phyloP scores from a whole-genome alignment of 2,329 filamentous ascomycete genomes.

The Fusarium oligoseptatum region DNA sequence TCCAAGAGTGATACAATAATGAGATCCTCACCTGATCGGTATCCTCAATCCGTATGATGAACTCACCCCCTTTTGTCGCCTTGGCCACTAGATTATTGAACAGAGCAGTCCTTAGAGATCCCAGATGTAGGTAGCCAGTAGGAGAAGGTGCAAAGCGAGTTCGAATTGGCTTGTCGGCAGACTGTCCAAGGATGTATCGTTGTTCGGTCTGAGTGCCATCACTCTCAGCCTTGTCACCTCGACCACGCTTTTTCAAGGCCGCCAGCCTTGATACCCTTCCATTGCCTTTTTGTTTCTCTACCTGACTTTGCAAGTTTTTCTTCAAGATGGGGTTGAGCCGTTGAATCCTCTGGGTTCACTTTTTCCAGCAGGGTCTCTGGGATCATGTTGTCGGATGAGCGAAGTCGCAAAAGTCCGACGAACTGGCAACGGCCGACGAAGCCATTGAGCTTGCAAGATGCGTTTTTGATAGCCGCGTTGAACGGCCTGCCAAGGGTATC shows the following conservation, averaged over 20 bases:
- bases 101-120: slow-evolving; percentile 91
- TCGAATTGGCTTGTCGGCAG: slow-evolving; percentile 66
- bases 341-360: neutral
- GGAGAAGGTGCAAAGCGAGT: slow-evolving; percentile 95
- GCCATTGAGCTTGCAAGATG: neutral
- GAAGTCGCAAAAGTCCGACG: slow-evolving; percentile 33
- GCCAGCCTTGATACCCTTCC: slow-evolving; percentile 37
- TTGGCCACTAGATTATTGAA: slow-evolving; percentile 95
- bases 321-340: neutral
- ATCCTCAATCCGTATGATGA: slow-evolving; percentile 92
- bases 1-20: neutral
- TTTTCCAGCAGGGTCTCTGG: slow-evolving; percentile 9
- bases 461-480: slow-evolving; percentile 26
- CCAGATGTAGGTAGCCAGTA: slow-evolving; percentile 92
- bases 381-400: slow-evolving; percentile 14
- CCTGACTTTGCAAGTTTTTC: neutral
- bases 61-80: slow-evolving; percentile 84
- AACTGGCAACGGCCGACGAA: slow-evolving; percentile 1
- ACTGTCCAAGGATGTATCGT: slow-evolving; percentile 52
- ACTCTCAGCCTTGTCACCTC: neutral
- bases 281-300: neutral
- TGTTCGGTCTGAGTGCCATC: slow-evolving; percentile 19
- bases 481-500: slow-evolving; percentile 34
- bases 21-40: slow-evolving; percentile 82
- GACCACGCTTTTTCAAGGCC: slow-evolving; percentile 41